Base-by-base conservation (phyloP, 345 rosid species). In the Populus euphratica region DNA sequence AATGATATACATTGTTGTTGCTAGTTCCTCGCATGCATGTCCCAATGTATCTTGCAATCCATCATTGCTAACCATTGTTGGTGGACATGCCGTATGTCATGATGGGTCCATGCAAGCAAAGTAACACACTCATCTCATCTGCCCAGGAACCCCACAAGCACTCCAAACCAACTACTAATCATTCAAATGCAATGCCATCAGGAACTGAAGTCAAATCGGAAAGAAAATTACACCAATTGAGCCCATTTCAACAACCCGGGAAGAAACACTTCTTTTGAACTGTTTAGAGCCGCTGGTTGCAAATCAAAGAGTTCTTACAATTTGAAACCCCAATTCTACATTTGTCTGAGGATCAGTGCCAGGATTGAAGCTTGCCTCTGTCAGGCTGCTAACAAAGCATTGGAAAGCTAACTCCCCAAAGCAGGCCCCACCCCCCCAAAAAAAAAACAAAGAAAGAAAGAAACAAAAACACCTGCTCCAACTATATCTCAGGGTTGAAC, bases 261-360 rank as follows among this genome's bases (percentile, higher is more conserved):
- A 49, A 43, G 13, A 43, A 43, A 49, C 54, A 49, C 6, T 49
- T 49, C 54, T 49, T 49, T 49, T 23, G 29, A 79, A 75, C 63
- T 76, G 74, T 43, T 68, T 68, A 29, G 69, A 83, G 69, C 69
- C 77, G 82, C 54, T 80, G 70, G 66, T 72, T 76, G 44, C 80
- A 77, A 76, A 75, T 68, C 64, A 81, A 79, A 61, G 20, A 56
- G 77, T 81, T 83, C 86, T 78, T 81, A 78, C 82, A 83, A 77
- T 83, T 76, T 74, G 67, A 81, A 76, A 83, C 78, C 85, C 87
- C 78, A 79, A 69, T 70, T 80, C 75, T 77, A 71, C 77, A 77
- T 54, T 64, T 80, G 65, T 69, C 68, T 79, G 70, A 76, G n/a
- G 76, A 69, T 71, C 70, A 50, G 77, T 78, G 29, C 70, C 31